Base-by-base conservation (phyloP, 2,329 filamentous ascomycete species). In the Neonectria hederae region DNA sequence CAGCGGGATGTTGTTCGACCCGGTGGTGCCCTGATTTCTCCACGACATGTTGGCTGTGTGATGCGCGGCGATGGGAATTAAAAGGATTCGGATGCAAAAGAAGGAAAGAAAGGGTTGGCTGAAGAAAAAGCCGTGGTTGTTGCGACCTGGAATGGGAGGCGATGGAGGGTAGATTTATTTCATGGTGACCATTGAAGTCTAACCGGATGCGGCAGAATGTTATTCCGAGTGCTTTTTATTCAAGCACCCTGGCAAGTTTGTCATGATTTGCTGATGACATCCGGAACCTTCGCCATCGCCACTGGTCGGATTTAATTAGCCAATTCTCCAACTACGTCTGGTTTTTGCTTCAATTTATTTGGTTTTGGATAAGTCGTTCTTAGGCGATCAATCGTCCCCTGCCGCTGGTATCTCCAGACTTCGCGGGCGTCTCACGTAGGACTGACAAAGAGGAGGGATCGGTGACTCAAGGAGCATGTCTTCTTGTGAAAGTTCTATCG, bases 1-100 rank as follows among this genome's bases (percentile, higher is more conserved):
- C 66, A 99, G 84, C 65, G 96, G 96, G 75, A 99, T 97, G 76
- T 97, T 98, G 82, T 99, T 99, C 48, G 97, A 98, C 56, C 96
- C 96, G 21, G 96, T 99, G 78, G 97, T 97, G 73, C 96, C 96
- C 79, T 90, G 88, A 63, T 82, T 88, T 83, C 88, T 84, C 89
- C 89, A 90, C 75, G 89, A 84, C 89, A 91, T 90, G 6, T 69
- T 83, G 75, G 56, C 26, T 60, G 11, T 46, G 38, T 19, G 24
- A 11, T 51, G 32, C 32, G 35, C 5, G 14, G 32, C 52, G 28
- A 54, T 30, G 19, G 52, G 40, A 56, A 49, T 63, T 43, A 43
- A 48, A 62, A 38, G 26, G 7, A 38, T 35, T 54, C 57, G 58
- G 61, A 49, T 48, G 43, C 28, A 45, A 43, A 62, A 54, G 63